A percentile compares a stretch with the other conserved stretches of the same genome.
phyloP scores from a whole-genome alignment of 192 early-diverging fungal genomes.

The Thoreauomyces humboldtii region DNA sequence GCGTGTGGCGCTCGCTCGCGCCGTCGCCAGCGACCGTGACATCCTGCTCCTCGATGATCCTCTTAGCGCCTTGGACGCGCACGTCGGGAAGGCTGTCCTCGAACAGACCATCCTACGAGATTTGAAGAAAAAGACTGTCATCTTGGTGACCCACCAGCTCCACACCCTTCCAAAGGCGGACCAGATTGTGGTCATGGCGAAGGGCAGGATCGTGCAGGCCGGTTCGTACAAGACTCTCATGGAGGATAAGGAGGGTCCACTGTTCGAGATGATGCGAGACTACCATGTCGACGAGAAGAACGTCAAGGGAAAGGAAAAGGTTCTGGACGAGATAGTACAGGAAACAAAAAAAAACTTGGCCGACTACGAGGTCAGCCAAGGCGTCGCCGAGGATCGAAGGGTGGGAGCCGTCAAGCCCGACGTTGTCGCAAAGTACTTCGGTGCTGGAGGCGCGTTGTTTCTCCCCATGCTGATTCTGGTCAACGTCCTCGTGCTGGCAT shows the following conservation, averaged over 20 bases:
- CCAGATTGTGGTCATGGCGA: conserved; percentile 62
- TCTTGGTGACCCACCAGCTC: conserved; percentile 70
- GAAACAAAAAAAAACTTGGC: background rate
- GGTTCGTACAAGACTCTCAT: conserved; percentile 25
- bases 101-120: conserved; percentile 57
- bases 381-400: conserved; percentile 9
- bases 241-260: background rate
- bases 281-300: background rate
- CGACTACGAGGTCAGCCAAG: background rate
- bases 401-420: conserved; percentile 37
- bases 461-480: conserved; percentile 30
- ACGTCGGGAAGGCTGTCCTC: conserved; percentile 63
- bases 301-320: background rate
- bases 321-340: background rate
- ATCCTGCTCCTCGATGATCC: conserved; percentile 48
- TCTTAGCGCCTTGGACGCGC: conserved; percentile 44
- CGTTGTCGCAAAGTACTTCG: conserved; percentile 41
- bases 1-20: conserved; percentile 38
- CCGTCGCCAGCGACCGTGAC: conserved; percentile 37
- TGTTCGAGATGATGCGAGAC: background rate
- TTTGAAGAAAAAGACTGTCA: conserved; percentile 63
- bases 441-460: conserved; percentile 38
- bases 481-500: conserved; percentile 4
- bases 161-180: conserved; percentile 56
- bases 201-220: conserved; percentile 58